Evolutionary conservation across 805 yeast genomes (phyloP).

Genomic region (Kurtzmaniella cleridarum): DNA sequence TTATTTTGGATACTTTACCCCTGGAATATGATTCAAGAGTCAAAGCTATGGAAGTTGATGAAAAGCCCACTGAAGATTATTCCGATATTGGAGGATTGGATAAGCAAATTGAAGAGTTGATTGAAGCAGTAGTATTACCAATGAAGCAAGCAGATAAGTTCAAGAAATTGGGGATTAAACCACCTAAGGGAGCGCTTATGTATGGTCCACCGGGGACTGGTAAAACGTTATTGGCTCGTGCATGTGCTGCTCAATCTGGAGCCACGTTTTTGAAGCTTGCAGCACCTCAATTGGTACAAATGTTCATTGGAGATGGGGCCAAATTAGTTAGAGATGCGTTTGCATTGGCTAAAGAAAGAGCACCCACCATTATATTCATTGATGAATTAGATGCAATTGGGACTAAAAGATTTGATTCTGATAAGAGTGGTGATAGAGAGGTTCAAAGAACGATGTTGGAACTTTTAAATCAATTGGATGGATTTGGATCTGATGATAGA

Average conservation of each 20-base stretch:
- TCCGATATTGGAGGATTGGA: constrained; percentile 97
- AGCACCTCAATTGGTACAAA: constrained; percentile 43
- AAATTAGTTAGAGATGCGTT: constrained; percentile 42
- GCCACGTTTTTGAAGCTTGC: constrained; percentile 41
- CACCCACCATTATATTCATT: constrained; percentile 42
- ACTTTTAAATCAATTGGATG: constrained; percentile 60
- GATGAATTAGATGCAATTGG: constrained; percentile 46
- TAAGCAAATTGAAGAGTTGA: constrained; percentile 96
- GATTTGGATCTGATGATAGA: constrained; percentile 94
- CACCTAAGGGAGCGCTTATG: constrained; percentile 44
- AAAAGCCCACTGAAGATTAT: constrained; percentile 95
- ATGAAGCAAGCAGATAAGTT: constrained; percentile 98
- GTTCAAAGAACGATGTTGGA: constrained; percentile 48
- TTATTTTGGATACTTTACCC: constrained; percentile 89
- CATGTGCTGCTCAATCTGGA: constrained; percentile 44
- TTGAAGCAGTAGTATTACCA: constrained; percentile 97
- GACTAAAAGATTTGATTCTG: constrained; percentile 41
- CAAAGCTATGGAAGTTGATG: constrained; percentile 99
- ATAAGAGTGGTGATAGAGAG: constrained; percentile 42
- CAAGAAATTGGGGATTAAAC: constrained; percentile 84
- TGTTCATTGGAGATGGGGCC: constrained; percentile 45
- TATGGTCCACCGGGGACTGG: constrained; percentile 49
- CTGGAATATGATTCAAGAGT: constrained; percentile 97
- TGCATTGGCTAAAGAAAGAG: constrained; percentile 42
- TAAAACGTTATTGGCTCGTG: constrained; percentile 42